Conservation (phyloP, 169 alveolate species). For the Besnoitia besnoiti region DNA sequence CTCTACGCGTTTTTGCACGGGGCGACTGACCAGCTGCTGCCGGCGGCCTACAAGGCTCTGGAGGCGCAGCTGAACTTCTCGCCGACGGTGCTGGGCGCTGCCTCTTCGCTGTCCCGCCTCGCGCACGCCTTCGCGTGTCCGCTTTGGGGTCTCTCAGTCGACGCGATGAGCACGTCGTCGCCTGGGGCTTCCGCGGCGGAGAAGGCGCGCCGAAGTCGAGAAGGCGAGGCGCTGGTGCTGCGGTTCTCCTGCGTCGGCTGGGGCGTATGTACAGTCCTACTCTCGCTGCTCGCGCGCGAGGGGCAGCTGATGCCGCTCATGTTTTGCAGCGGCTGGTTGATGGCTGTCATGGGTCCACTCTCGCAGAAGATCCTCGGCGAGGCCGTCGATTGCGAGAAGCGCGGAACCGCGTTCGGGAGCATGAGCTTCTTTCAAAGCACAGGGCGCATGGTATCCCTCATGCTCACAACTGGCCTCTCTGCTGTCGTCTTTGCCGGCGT, state of each 20-base stretch:
- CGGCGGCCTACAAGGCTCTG: slow-evolving; percentile 86
- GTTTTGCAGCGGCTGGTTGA: slow-evolving; percentile 76
- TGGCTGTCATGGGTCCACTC: slow-evolving; percentile 83
- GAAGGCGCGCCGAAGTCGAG: background rate
- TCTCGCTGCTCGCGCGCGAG: slow-evolving; percentile 71
- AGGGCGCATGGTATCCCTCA: slow-evolving; percentile 80
- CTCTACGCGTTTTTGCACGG: slow-evolving; percentile 37
- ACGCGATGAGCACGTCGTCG: slow-evolving; percentile 44
- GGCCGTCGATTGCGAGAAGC: slow-evolving; percentile 73
- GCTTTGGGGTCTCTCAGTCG: slow-evolving; percentile 87
- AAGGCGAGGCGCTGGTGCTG: slow-evolving; percentile 59
- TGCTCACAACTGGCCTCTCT: slow-evolving; percentile 79
- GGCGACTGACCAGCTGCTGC: slow-evolving; percentile 79
- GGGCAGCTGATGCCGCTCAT: slow-evolving; percentile 76
- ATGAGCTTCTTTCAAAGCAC: slow-evolving; percentile 77
- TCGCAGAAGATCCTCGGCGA: slow-evolving; percentile 84
- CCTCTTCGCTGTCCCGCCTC: slow-evolving; percentile 78
- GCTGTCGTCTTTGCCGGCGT: slow-evolving; percentile 73
- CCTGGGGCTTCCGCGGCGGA: background rate
- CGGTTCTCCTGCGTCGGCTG: slow-evolving; percentile 78
- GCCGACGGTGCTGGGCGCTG: slow-evolving; percentile 79
- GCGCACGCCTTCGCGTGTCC: slow-evolving; percentile 84
- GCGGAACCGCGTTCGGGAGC: slow-evolving; percentile 80
- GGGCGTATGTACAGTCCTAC: slow-evolving; percentile 80
- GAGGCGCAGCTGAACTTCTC: slow-evolving; percentile 82